These are phyloP conservation scores for Geosmithia putterillii DNA, from an alignment of 2,329 filamentous ascomycete species.

Conservation along the genomic window DNA sequence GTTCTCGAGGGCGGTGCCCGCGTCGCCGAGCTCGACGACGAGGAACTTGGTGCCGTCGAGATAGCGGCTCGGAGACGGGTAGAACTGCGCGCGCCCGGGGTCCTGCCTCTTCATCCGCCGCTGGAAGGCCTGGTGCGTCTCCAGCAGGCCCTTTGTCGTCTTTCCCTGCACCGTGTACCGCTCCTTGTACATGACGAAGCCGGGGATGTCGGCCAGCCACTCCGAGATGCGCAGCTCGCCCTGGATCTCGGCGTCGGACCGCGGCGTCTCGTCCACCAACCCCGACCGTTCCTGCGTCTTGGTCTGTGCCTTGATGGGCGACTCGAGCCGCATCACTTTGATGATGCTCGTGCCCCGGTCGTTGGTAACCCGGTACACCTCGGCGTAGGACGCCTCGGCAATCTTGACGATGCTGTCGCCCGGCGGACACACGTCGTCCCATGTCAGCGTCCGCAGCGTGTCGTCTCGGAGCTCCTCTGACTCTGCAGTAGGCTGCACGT, in stretches of 20 bases:
- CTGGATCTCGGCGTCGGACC: constrained; percentile 38
- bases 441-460: constrained; percentile 32
- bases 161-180: constrained; percentile 46
- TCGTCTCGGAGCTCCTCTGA: constrained; percentile 5
- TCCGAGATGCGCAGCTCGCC: constrained; percentile 53
- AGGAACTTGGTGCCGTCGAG: constrained; percentile 45
- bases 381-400: constrained; percentile 53
- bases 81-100: constrained; percentile 45
- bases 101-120: constrained; percentile 40
- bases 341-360: constrained; percentile 49
- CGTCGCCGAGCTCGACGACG: constrained; percentile 51
- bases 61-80: constrained; percentile 49
- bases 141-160: constrained; percentile 37
- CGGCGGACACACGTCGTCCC: constrained; percentile 44
- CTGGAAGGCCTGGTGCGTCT: constrained; percentile 49
- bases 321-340: constrained; percentile 49
- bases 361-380: constrained; percentile 52
- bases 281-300: constrained; percentile 40
- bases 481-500: not conserved
- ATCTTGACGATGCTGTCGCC: constrained; percentile 47
- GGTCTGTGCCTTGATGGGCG: constrained; percentile 44
- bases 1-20: constrained; percentile 47
- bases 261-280: constrained; percentile 47
- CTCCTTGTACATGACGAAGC: constrained; percentile 55
- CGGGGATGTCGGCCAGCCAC: constrained; percentile 49